phyloP scores from a whole-genome alignment of 2,329 filamentous ascomycete genomes.

The Pseudocercospora musae region DNA sequence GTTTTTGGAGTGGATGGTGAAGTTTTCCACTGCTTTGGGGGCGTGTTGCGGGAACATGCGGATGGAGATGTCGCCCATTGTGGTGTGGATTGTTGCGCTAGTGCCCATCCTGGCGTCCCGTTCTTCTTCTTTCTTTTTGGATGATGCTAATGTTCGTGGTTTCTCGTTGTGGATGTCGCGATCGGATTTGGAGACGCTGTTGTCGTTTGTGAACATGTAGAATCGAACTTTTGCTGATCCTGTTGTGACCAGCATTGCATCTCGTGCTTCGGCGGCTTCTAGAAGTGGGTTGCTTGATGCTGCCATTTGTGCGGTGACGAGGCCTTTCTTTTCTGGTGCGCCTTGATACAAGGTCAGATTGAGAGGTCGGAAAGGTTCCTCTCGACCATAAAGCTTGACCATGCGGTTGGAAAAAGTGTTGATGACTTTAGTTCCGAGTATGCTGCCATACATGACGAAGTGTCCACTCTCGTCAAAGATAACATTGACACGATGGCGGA shows the following conservation, averaged over 20 bases:
- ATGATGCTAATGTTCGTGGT: conserved; percentile 60
- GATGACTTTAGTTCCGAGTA: conserved; percentile 88
- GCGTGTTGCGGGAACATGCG: conserved; percentile 90
- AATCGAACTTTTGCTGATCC: conserved; percentile 86
- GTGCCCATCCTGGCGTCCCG: conserved; percentile 71
- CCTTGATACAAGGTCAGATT: conserved; percentile 90
- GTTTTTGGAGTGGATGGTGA: conserved; percentile 82
- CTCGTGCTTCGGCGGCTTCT: conserved; percentile 83
- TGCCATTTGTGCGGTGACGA: conserved; percentile 95
- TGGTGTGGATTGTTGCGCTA: conserved; percentile 84
- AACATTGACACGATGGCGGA: conserved; percentile 73
- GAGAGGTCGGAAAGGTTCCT: conserved; percentile 81
- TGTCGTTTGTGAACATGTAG: conserved; percentile 96
- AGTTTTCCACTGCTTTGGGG: conserved; percentile 95
- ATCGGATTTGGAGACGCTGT: conserved; percentile 74
- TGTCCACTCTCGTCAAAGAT: conserved; percentile 95
- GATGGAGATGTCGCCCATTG: conserved; percentile 87
- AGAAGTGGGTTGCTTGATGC: conserved; percentile 90
- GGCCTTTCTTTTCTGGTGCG: conserved; percentile 85
- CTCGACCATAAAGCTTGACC: conserved; percentile 83
- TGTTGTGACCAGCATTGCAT: conserved; percentile 83
- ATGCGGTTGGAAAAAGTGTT: conserved; percentile 94
- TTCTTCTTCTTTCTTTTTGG: conserved; percentile 48
- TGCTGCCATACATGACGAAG: conserved; percentile 90
- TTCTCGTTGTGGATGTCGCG: conserved; percentile 95